phyloP scores from a whole-genome alignment of 192 early-diverging fungal genomes.

The Cetraspora pellucida region DNA sequence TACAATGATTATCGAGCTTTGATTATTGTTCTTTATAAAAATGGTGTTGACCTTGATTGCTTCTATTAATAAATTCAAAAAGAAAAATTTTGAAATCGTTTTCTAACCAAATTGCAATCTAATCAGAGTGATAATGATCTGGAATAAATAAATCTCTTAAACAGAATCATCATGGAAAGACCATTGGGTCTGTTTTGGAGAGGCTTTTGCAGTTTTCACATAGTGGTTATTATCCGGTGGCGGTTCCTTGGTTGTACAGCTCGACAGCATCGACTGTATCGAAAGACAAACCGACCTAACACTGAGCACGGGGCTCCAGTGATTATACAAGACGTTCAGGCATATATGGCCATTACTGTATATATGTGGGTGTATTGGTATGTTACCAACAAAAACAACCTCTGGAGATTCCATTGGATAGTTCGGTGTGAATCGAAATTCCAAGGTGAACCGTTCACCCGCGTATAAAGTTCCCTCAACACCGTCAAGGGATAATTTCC shows the following conservation, averaged over 20 bases:
- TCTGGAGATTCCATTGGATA: slow-evolving; percentile 78
- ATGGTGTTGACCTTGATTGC: too few species aligned
- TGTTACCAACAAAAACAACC: slow-evolving; percentile 55
- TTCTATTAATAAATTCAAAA: too few species aligned
- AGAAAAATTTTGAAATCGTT: too few species aligned
- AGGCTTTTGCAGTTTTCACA: slow-evolving; percentile 51
- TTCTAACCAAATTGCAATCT: too few species aligned
- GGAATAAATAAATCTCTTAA: background rate
- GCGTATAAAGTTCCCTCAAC: slow-evolving; percentile 69
- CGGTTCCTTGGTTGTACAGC: slow-evolving; percentile 62
- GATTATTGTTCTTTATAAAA: too few species aligned
- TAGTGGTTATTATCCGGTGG: slow-evolving; percentile 63
- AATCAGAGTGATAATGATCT: too few species aligned
- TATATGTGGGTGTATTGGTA: slow-evolving; percentile 77
- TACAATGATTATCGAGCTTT: too few species aligned
- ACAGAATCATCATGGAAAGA: slow-evolving; percentile 53
- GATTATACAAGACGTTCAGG: slow-evolving; percentile 90
- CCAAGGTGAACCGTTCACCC: slow-evolving; percentile 51
- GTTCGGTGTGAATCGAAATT: slow-evolving; percentile 72
- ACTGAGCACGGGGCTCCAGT: slow-evolving; percentile 93
- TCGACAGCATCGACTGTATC: slow-evolving; percentile 89
- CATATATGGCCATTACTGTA: slow-evolving; percentile 98
- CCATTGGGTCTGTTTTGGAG: slow-evolving; percentile 64
- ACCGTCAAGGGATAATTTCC: slow-evolving; percentile 65
- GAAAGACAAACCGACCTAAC: slow-evolving; percentile 87